A percentile compares a stretch with the other conserved stretches of the same genome.
phyloP scores from a whole-genome alignment of 345 rosid species.

The Arabidopsis arenosa region DNA sequence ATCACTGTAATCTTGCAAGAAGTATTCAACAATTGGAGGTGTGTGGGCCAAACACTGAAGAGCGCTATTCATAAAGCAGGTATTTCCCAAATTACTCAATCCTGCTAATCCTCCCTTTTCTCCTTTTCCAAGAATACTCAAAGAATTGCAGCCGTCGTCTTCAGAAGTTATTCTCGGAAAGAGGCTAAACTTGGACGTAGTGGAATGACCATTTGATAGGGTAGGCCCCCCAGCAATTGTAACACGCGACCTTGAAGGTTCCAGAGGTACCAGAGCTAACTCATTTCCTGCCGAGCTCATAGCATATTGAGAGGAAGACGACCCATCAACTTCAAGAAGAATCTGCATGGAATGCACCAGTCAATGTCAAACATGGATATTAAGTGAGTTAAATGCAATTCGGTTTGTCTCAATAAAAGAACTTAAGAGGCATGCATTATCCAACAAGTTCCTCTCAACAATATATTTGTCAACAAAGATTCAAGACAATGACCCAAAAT shows the following conservation, averaged over 20 bases:
- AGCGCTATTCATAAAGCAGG: slow-evolving; percentile 99
- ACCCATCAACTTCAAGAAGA: slow-evolving; percentile 73
- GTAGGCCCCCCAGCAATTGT: slow-evolving; percentile 88
- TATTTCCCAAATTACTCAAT: slow-evolving; percentile 90
- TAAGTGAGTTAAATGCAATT: not conserved
- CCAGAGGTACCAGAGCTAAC: slow-evolving; percentile 81
- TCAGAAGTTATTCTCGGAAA: slow-evolving; percentile 43
- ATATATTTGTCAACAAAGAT: slow-evolving; percentile 17
- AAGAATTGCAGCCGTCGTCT: slow-evolving; percentile 57
- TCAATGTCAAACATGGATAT: slow-evolving; percentile 21
- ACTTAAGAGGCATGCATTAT: slow-evolving; percentile 27
- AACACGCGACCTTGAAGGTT: slow-evolving; percentile 72
- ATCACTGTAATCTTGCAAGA: slow-evolving; percentile 78
- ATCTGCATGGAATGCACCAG: slow-evolving; percentile 56
- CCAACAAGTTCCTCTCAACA: slow-evolving; percentile 23
- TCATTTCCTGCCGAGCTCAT: slow-evolving; percentile 79
- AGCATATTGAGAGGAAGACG: slow-evolving; percentile 55
- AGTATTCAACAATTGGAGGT: slow-evolving; percentile 81
- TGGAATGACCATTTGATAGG: slow-evolving; percentile 77
- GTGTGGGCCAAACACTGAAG: slow-evolving; percentile 96
- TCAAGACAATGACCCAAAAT: slow-evolving; percentile 9
- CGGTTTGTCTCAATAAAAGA: not conserved
- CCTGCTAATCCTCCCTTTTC: slow-evolving; percentile 93
- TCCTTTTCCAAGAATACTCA: slow-evolving; percentile 52
- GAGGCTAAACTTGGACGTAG: slow-evolving; percentile 51